phyloP scores from a whole-genome alignment of 345 rosid genomes.

The Pelargonium nanum region DNA sequence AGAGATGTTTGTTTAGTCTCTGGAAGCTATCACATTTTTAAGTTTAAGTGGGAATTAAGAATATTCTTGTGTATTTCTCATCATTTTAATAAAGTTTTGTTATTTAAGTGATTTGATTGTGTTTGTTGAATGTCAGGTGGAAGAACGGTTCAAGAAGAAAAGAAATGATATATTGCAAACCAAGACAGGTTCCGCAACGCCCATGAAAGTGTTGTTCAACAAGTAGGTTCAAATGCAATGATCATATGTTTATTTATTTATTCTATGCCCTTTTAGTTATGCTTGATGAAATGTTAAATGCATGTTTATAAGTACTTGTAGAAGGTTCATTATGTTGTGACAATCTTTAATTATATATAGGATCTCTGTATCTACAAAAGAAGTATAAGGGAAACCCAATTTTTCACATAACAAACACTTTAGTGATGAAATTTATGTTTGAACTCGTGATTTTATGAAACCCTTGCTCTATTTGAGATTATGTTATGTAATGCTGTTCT shows the following conservation, averaged over 20 bases:
- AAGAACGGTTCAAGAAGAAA: constrained; percentile 74
- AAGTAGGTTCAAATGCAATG: constrained; percentile 36
- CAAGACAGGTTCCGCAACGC: constrained; percentile 69
- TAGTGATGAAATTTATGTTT: too few relatives aligned
- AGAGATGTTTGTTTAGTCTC: too few relatives aligned
- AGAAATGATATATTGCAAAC: constrained; percentile 66
- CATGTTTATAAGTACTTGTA: too few relatives aligned
- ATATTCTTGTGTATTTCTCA: neutral
- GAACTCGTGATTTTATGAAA: too few relatives aligned
- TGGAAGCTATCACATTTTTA: too few relatives aligned
- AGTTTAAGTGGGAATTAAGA: too few relatives aligned
- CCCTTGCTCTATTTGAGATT: too few relatives aligned
- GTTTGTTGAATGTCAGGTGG: constrained; percentile 41
- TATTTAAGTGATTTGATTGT: neutral
- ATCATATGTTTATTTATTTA: neutral
- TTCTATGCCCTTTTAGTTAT: neutral
- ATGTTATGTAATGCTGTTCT: neutral
- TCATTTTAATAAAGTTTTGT: neutral
- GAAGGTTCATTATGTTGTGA: too few relatives aligned
- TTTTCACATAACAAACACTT: too few relatives aligned
- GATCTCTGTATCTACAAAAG: too few relatives aligned
- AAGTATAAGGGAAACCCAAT: too few relatives aligned
- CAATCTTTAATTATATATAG: too few relatives aligned
- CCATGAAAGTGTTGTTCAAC: constrained; percentile 72
- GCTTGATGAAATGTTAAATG: neutral